phyloP scores from a whole-genome alignment of 192 early-diverging fungal genomes.

The Dimargaris verticillata region DNA sequence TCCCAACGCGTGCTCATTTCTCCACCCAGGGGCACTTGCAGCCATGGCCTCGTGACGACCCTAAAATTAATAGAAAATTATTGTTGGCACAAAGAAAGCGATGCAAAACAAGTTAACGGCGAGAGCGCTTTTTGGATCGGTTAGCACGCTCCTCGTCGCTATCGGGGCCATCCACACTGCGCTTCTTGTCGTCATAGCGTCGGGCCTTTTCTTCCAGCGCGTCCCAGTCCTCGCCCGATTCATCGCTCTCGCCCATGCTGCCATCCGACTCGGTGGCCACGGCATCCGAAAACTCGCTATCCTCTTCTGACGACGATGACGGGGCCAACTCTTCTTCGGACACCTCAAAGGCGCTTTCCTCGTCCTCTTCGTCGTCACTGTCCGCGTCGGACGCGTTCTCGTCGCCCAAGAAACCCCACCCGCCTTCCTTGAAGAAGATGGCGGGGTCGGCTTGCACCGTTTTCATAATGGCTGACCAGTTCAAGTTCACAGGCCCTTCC shows the following conservation, averaged over 20 bases:
- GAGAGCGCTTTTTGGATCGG: neutral
- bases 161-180: slow-evolving; percentile 10
- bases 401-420: slow-evolving; percentile 76
- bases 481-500: slow-evolving; percentile 86
- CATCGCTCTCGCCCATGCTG: slow-evolving; percentile 31
- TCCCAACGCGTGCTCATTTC: neutral
- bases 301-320: slow-evolving; percentile 25
- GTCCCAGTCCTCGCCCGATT: slow-evolving; percentile 67
- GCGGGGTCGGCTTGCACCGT: slow-evolving; percentile 85
- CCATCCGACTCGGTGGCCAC: slow-evolving; percentile 27
- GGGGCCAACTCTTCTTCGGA: slow-evolving; percentile 37
- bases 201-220: slow-evolving; percentile 63
- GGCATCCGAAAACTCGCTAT: slow-evolving; percentile 17
- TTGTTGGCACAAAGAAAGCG: neutral
- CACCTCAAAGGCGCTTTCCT: slow-evolving; percentile 44
- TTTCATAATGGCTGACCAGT: slow-evolving; percentile 97
- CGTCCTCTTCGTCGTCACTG: slow-evolving; percentile 30
- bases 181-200: slow-evolving; percentile 27
- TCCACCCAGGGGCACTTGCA: neutral
- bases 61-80: neutral
- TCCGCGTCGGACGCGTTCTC: slow-evolving; percentile 36
- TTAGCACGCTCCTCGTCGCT: slow-evolving; percentile 11
- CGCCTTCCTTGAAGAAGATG: slow-evolving; percentile 79
- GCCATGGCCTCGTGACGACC: neutral
- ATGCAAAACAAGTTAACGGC: neutral